Evolutionary conservation across 2,329 filamentous ascomycete species (phyloP).

Genomic region (Pseudocercospora musae): DNA sequence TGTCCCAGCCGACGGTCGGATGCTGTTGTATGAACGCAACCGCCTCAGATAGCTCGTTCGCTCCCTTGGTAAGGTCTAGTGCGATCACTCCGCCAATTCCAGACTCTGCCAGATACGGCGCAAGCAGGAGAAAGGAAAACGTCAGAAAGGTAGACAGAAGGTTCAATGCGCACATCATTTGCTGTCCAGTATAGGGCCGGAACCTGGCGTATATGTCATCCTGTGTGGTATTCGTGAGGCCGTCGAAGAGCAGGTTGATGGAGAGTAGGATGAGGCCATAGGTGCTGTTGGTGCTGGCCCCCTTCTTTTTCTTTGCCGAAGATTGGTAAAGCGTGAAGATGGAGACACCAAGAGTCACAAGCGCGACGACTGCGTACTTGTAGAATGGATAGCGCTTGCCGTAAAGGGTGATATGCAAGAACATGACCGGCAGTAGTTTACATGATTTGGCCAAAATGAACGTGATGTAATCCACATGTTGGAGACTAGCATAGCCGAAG

Average conservation of each 20-base stretch:
- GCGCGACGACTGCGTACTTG: constrained; percentile 90
- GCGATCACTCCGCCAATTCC: constrained; percentile 42
- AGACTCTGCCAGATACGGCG: constrained; percentile 72
- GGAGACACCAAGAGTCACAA: constrained; percentile 88
- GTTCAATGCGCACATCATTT: constrained; percentile 99
- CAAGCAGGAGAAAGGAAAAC: constrained; percentile 68
- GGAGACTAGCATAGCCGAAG: constrained; percentile 88
- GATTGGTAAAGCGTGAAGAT: constrained; percentile 84
- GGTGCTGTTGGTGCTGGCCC: constrained; percentile 54
- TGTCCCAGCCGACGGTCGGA: constrained; percentile 79
- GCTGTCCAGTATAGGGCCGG: constrained; percentile 78
- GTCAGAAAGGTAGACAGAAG: constrained; percentile 79
- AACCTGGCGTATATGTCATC: constrained; percentile 84
- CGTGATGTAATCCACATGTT: constrained; percentile 95
- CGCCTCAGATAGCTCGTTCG: constrained; percentile 77
- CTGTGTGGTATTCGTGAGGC: constrained; percentile 93
- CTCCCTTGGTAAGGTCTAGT: constrained; percentile 46
- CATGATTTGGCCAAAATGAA: constrained; percentile 97
- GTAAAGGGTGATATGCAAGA: constrained; percentile 90
- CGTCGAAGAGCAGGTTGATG: constrained; percentile 92
- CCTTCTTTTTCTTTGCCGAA: constrained; percentile 38
- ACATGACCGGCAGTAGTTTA: constrained; percentile 98
- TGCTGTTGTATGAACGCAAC: constrained; percentile 75
- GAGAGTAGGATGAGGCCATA: constrained; percentile 81
- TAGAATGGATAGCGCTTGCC: constrained; percentile 84